A percentile compares a stretch with the other conserved stretches of the same genome.
Conservation (phyloP, 106 monocot genomes). For the Phalaenopsis equestris region DNA sequence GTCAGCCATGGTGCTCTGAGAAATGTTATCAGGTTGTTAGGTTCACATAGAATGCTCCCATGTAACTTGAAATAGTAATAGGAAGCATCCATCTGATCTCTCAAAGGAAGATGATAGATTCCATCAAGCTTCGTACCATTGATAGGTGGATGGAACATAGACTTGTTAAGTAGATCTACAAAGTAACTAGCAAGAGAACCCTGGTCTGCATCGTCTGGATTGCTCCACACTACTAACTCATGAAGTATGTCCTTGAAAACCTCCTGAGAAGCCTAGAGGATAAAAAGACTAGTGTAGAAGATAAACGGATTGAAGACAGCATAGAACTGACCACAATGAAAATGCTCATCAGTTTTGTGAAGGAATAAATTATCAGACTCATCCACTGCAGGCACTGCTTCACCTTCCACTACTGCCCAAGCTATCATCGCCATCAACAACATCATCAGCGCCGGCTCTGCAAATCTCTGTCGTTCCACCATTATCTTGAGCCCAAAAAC, state of each 20-base stretch:
- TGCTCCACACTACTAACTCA: constrained; percentile 56
- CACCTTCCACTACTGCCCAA: neutral
- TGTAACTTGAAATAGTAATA: constrained; percentile 84
- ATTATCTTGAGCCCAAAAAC: neutral
- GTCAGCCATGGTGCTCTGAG: constrained; percentile 86
- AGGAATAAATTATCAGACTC: constrained; percentile 91
- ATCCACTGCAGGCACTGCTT: neutral
- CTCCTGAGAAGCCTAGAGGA: constrained; percentile 74
- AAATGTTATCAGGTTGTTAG: constrained; percentile 90
- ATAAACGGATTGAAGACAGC: constrained; percentile 94
- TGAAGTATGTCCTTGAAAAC: constrained; percentile 83
- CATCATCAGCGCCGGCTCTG: neutral
- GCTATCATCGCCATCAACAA: neutral
- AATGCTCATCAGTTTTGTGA: constrained; percentile 84
- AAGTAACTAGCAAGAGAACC: constrained; percentile 83
- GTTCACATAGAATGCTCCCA: constrained; percentile 88
- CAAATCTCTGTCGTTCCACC: neutral
- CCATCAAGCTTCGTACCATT: constrained; percentile 73
- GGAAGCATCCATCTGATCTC: constrained; percentile 97
- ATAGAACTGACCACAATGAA: constrained; percentile 94
- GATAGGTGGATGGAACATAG: constrained; percentile 74
- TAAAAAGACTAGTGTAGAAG: constrained; percentile 93
- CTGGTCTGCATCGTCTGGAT: constrained; percentile 91
- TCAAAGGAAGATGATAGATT: constrained; percentile 69
- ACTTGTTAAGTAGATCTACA: constrained; percentile 64